These are phyloP conservation scores for Zymoseptoria pseudotritici DNA, from an alignment of 2,329 filamentous ascomycete genomes.

Conservation along the genomic window DNA sequence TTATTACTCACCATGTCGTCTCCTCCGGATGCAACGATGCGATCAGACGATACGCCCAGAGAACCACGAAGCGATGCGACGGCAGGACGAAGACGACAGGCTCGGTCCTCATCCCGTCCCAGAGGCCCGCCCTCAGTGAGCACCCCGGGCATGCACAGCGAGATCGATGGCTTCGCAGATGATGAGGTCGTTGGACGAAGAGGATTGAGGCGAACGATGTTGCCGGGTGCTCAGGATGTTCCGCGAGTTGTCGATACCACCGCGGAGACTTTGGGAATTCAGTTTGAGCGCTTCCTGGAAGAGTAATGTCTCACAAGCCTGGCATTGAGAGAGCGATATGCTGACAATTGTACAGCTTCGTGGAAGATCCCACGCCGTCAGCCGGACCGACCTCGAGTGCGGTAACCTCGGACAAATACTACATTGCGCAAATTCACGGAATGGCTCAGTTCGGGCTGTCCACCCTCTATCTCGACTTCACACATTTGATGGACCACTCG, in stretches of 20 bases:
- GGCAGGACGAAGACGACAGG: slow-evolving; percentile 24
- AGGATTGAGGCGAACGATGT: slow-evolving; percentile 35
- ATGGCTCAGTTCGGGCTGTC: slow-evolving; percentile 69
- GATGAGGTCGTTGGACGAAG: slow-evolving; percentile 53
- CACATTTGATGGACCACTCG: slow-evolving; percentile 69
- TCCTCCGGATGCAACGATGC: slow-evolving; percentile 43
- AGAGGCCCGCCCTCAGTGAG: slow-evolving; percentile 47
- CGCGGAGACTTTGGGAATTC: slow-evolving; percentile 64
- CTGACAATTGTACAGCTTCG: slow-evolving; percentile 41
- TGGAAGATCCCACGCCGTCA: slow-evolving; percentile 60
- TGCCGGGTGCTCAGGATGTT: slow-evolving; percentile 49
- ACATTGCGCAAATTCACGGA: slow-evolving; percentile 73
- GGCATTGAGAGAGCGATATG: background rate
- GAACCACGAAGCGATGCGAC: slow-evolving; percentile 34
- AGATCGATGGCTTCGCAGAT: slow-evolving; percentile 53
- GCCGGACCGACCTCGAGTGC: slow-evolving; percentile 61
- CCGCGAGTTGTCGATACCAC: slow-evolving; percentile 69
- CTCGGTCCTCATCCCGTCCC: slow-evolving; percentile 48
- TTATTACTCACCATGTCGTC: slow-evolving; percentile 41
- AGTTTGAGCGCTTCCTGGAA: slow-evolving; percentile 75
- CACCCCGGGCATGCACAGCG: slow-evolving; percentile 45
- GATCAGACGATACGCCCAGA: slow-evolving; percentile 38
- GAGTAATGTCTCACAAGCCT: slow-evolving; percentile 40
- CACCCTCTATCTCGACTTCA: slow-evolving; percentile 80
- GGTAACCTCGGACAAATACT: slow-evolving; percentile 71